These are phyloP conservation scores for Cytospora piceicola DNA, from an alignment of 2,329 filamentous ascomycete species.

Conservation along the genomic window DNA sequence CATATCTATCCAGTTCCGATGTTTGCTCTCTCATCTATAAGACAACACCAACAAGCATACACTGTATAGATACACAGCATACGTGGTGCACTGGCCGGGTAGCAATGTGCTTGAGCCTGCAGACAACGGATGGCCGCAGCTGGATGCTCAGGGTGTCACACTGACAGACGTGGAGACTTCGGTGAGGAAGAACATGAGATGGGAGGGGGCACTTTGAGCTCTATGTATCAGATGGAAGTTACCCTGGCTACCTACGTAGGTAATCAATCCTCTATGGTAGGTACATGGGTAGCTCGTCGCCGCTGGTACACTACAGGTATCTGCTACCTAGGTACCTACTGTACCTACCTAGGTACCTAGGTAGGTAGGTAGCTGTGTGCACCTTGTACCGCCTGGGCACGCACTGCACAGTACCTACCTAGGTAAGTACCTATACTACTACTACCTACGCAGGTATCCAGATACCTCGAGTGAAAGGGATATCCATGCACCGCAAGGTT, in stretches of 20 bases:
- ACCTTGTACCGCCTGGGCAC: too few relatives aligned
- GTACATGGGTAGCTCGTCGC: too few relatives aligned
- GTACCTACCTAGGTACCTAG: not conserved
- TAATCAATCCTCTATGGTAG: too few relatives aligned
- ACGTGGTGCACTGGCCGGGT: not conserved
- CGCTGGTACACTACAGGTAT: too few relatives aligned
- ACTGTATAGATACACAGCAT: not conserved
- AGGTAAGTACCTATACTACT: not conserved
- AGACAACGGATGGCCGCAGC: not conserved
- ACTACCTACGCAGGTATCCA: not conserved
- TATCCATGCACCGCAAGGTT: constrained; percentile 11
- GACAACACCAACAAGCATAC: not conserved
- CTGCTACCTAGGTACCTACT: not conserved
- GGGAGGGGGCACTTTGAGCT: not conserved
- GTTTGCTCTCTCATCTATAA: not conserved
- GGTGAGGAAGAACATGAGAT: not conserved
- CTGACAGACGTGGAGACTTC: not conserved
- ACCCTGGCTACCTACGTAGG: too few relatives aligned
- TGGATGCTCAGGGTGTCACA: not conserved
- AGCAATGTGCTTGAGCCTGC: not conserved
- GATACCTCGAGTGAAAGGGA: constrained; percentile 2
- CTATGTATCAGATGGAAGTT: too few relatives aligned
- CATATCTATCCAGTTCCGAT: not conserved
- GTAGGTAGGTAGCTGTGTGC: not conserved
- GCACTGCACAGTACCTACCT: not conserved